Evolutionary conservation across 352 stramenopile genomes (phyloP), one percentile per base, ranked within the genome.

Genomic region (Globisporangium nunn): DNA sequence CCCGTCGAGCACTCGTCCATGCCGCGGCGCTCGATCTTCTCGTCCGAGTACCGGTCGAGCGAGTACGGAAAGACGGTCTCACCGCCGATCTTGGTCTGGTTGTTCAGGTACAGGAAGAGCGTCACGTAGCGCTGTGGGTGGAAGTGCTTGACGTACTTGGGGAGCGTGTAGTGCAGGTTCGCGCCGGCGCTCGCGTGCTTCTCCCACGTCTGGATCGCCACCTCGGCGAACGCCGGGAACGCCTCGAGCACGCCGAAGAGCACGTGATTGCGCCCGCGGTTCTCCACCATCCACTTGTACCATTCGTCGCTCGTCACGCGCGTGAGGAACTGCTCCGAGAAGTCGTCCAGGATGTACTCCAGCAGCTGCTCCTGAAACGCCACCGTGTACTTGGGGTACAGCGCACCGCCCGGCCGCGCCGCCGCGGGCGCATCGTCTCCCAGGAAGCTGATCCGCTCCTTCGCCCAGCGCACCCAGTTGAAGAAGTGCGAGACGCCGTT

Each of bases 51-150:
- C 12, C 81, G 68, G 31, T 93, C 85, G 15, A 84, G 61, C 49
- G 83, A 92, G 66, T 83, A 86, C n/a, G 83, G 96, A 72, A 99
- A 99, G n/a, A 98, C 91, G 0, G 96, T 99, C 71, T 99, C 91
- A 31, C 97, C 97, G 15, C 97, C 97, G 18, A 89, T 50, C 61
- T 97, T 93, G 53, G 86, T 88, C 53, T 98, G 85, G 67, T 98
- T 95, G 69, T 88, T 98, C 40, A 99, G 72, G 72, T 99, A 99
- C 54, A 98, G 78, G 65, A 98, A 98, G 5, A 99, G 71, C 51
- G 96, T 99, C 18, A 95, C 93, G 68, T 95, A 98, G 11, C 96
- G 85, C 79, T 99, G 98, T 46, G 85, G 85, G 43, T 92, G 69
- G 59, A 90, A 91, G 64, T 93, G 78, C 52, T 83, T 75, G 29